Evolutionary conservation across 345 rosid genomes (phyloP).

Genomic region (Brassica rapa): DNA sequence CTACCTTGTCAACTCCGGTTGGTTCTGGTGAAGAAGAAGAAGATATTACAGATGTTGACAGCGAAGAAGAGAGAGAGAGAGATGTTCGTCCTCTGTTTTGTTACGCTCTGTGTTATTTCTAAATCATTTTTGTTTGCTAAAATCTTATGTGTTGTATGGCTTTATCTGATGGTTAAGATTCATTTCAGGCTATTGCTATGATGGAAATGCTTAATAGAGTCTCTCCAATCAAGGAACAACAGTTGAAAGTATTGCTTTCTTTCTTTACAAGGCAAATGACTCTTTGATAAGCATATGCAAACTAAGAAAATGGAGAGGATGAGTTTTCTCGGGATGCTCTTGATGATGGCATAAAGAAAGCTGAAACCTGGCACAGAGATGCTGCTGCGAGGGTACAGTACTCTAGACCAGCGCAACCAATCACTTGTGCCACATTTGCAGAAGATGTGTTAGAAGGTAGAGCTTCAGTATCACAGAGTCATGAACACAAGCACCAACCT

Average conservation of each 20-base stretch:
- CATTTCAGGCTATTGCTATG: conserved; percentile 71
- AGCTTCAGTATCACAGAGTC: conserved; percentile 69
- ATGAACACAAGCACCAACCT: conserved; percentile 92
- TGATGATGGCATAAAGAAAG: conserved; percentile 72
- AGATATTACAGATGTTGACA: conserved; percentile 78
- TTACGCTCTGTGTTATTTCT: background rate
- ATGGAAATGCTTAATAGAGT: conserved; percentile 86
- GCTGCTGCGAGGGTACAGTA: conserved; percentile 65
- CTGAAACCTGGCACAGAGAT: conserved; percentile 89
- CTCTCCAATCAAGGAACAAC: conserved; percentile 69
- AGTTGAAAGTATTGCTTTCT: conserved; percentile 53
- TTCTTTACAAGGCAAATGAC: background rate
- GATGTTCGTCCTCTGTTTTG: conserved; percentile 52
- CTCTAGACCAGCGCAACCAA: conserved; percentile 76
- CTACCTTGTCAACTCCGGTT: conserved; percentile 76
- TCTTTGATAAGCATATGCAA: background rate
- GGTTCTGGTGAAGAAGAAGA: conserved; percentile 70
- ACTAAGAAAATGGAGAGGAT: conserved; percentile 48
- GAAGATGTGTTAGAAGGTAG: conserved; percentile 98
- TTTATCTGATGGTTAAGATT: conserved; percentile 20
- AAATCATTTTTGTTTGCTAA: no score
- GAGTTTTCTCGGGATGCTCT: conserved; percentile 71
- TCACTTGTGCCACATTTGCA: conserved; percentile 89
- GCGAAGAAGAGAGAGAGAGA: conserved; percentile 90
- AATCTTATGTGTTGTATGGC: background rate